Evolutionary conservation across 148 eudicot genomes (phyloP).

Genomic region (Dysphania ambrosioides): DNA sequence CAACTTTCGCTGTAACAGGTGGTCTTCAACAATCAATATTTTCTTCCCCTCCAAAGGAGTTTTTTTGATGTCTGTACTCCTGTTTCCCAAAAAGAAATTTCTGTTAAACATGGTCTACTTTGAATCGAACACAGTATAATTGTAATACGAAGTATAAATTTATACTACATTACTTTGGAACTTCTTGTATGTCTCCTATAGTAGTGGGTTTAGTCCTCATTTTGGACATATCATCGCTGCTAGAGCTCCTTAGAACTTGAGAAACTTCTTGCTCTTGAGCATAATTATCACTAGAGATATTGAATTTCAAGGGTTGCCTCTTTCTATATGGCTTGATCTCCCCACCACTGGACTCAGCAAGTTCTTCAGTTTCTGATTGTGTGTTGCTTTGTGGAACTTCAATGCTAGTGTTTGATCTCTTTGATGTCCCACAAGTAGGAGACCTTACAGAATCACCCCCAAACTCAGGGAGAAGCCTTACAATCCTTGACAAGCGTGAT

Average conservation of each 20-base stretch:
- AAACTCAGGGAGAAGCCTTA: conserved; percentile 73
- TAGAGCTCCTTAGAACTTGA: not conserved
- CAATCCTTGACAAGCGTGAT: conserved; percentile 42
- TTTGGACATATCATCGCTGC: not conserved
- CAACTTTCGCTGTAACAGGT: conserved; percentile 12
- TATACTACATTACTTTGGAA: not conserved
- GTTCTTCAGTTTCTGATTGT: conserved; percentile 4
- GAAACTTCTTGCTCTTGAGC: not conserved
- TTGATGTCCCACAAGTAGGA: conserved; percentile 4
- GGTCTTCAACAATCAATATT: conserved; percentile 27
- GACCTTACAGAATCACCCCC: conserved; percentile 28
- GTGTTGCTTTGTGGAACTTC: not conserved
- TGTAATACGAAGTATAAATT: not conserved
- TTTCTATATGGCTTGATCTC: not conserved
- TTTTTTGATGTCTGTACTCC: conserved; percentile 15
- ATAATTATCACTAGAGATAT: not conserved
- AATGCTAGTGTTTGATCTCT: not conserved
- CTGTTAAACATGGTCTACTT: too few species aligned
- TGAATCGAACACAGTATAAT: not conserved
- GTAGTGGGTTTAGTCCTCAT: not conserved
- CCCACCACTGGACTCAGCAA: not conserved
- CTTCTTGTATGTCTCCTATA: not conserved
- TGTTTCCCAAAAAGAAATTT: not conserved
- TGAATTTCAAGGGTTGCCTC: not conserved
- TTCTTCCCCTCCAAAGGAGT: conserved; percentile 24